Evolutionary conservation across 208 protist genomes (phyloP), one percentile per base, ranked within the genome.

Genomic region (Angomonas ambiguus): DNA sequence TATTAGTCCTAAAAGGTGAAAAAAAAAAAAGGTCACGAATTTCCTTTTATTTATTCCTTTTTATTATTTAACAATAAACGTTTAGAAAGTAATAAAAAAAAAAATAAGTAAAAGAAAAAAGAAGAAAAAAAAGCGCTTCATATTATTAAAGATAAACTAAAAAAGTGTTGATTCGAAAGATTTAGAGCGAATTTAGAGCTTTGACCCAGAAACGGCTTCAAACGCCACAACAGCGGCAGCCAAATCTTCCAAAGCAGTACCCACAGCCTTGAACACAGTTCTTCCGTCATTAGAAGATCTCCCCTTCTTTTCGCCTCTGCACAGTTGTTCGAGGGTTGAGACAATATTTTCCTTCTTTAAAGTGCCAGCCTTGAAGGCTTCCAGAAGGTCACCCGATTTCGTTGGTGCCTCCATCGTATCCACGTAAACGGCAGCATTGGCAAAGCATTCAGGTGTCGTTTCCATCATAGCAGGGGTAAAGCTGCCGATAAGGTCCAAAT

Each of bases 211-310:
- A 6, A 16, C 45, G 16, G 38, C 38, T 45, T 68, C 63, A 51
- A 61, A 68, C 4, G 51, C 63, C 27, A 68, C 0, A 0, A 68
- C 51, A 16, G 63, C 63, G 20, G 63, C 45, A 22, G 63, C 30
- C 1, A 68, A 34, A 51, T 68, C 63, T 51, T 68, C 63, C 20
- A 68, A 51, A 20, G 63, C 63, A 13, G 63, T 68, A 24, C 63
- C 63, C 13, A 68, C 63, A 2, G 63, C 63, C 63, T 68, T 68
- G 63, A 42, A 68, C 16, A 68, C 63, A 16, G 63, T 68, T 48
- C 63, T 48, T 22, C 63, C 63, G 33, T 60, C 32, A 13, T 33
- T 24, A 35, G 49, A n/a, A 41, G 49, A 22, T 10, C 62, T 42
- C 18, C 62, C 62, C 62, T 67, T 55, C 62, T 53, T 56, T 20